Percentiles rank a stretch among this genome's conserved stretches.
Evolutionary conservation across 2,329 filamentous ascomycete genomes (phyloP).

Genomic region (Penicillium oxalicum): DNA sequence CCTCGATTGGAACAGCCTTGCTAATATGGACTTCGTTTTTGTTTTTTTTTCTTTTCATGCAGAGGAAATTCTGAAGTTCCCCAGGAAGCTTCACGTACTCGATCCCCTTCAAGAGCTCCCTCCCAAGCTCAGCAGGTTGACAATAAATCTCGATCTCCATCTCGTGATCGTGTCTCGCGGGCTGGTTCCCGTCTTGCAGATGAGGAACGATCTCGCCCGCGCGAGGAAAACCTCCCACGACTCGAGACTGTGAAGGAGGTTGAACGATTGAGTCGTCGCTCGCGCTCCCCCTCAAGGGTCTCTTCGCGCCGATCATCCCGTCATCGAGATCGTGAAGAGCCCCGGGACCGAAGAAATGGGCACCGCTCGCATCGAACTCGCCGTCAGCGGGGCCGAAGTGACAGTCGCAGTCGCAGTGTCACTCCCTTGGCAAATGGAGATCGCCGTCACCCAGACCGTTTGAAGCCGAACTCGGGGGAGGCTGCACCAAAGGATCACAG

Average conservation of each 20-base stretch:
- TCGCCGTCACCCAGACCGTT: slow-evolving; percentile 35
- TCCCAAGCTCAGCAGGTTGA: slow-evolving; percentile 19
- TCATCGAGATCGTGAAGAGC: slow-evolving; percentile 51
- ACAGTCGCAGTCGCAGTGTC: slow-evolving; percentile 25
- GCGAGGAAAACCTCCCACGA: slow-evolving; percentile 40
- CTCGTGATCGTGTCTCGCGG: slow-evolving; percentile 46
- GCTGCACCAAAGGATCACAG: slow-evolving; percentile 17
- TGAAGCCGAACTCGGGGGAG: slow-evolving; percentile 21
- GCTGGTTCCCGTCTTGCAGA: slow-evolving; percentile 46
- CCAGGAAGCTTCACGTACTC: slow-evolving; percentile 28
- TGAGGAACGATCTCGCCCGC: slow-evolving; percentile 20
- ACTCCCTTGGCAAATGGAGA: slow-evolving; percentile 26
- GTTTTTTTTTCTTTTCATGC: slow-evolving; percentile 1
- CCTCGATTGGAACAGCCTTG: too few species aligned
- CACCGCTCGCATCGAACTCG: slow-evolving; percentile 46
- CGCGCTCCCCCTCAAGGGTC: slow-evolving; percentile 61
- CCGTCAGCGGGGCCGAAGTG: slow-evolving; percentile 42
- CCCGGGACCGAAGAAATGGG: slow-evolving; percentile 45
- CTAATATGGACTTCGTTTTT: too few species aligned
- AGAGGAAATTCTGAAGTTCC: slow-evolving; percentile 29
- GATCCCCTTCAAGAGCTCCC: slow-evolving; percentile 23
- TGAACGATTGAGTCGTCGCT: slow-evolving; percentile 45
- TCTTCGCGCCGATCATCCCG: slow-evolving; percentile 53
- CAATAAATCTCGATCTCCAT: slow-evolving; percentile 33
- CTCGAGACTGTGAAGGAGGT: slow-evolving; percentile 33